Evolutionary conservation across 257 asterid genomes (phyloP).

Genomic region (Lycium barbarum): DNA sequence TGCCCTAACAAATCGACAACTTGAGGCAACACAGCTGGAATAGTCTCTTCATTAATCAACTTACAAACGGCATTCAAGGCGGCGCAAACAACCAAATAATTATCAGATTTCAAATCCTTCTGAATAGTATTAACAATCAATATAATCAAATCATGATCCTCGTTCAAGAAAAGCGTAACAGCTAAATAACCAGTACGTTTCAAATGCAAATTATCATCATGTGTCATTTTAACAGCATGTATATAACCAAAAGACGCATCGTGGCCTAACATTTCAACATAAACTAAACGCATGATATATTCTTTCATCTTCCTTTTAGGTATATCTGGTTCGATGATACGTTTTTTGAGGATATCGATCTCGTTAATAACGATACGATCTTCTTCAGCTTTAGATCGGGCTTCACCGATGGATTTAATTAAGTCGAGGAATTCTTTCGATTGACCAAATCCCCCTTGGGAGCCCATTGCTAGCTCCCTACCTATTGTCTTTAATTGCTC

Average conservation of each 20-base stretch:
- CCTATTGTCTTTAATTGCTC: constrained; percentile 95
- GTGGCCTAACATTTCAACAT: constrained; percentile 96
- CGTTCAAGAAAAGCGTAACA: constrained; percentile 82
- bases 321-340: constrained; percentile 73
- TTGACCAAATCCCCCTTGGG: constrained; percentile 91
- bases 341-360: constrained; percentile 79
- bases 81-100: constrained; percentile 81
- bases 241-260: constrained; percentile 96
- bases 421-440: constrained; percentile 94
- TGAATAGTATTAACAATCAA: constrained; percentile 94
- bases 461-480: constrained; percentile 97
- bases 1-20: constrained; percentile 86
- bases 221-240: constrained; percentile 98
- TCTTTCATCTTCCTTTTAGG: constrained; percentile 92
- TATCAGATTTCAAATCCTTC: constrained; percentile 96
- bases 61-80: constrained; percentile 90
- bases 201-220: constrained; percentile 74
- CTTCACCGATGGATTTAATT: constrained; percentile 91
- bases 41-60: constrained; percentile 97
- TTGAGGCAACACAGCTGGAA: constrained; percentile 94
- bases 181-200: constrained; percentile 94
- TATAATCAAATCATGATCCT: constrained; percentile 95
- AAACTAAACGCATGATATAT: constrained; percentile 77
- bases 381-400: constrained; percentile 98
- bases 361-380: constrained; percentile 91